These are phyloP conservation scores for Jimgerdemannia flammicorona DNA, from an alignment of 192 early-diverging fungal genomes.

Conservation along the genomic window DNA sequence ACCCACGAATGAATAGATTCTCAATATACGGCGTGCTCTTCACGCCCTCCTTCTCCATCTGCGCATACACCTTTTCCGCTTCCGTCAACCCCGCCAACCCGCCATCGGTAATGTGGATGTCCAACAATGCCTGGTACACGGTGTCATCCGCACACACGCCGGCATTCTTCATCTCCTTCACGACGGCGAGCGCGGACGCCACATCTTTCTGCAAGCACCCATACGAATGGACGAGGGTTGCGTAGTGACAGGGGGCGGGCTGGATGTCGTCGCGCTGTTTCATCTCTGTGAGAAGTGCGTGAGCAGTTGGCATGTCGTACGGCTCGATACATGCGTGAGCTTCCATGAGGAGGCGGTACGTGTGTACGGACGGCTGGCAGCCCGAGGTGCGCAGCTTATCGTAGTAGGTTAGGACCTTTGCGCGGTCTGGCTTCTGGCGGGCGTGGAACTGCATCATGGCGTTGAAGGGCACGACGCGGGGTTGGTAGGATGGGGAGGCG, in stretches of 20 bases:
- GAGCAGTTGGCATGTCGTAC: conserved; percentile 50
- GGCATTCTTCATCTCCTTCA: conserved; percentile 31
- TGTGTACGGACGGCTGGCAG: conserved; percentile 48
- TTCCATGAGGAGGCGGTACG: conserved; percentile 53
- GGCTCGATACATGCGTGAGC: conserved; percentile 48
- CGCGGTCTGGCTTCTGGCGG: conserved; percentile 46
- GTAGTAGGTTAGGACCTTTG: conserved; percentile 45
- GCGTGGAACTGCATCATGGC: conserved; percentile 63
- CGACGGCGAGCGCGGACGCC: conserved; percentile 32
- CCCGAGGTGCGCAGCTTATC: conserved; percentile 21
- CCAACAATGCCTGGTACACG: conserved; percentile 53
- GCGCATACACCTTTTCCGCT: conserved; percentile 39
- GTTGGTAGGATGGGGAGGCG: conserved; percentile 36
- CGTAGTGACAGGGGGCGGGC: conserved; percentile 47
- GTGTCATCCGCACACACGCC: conserved; percentile 40
- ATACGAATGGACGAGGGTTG: conserved; percentile 52
- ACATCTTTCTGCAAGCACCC: conserved; percentile 48
- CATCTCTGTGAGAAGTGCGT: conserved; percentile 41
- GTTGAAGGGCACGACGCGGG: conserved; percentile 50
- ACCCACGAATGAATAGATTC: conserved; percentile 55
- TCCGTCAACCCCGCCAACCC: conserved; percentile 26
- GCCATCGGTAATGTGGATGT: conserved; percentile 42
- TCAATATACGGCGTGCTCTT: conserved; percentile 51
- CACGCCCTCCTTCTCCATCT: conserved; percentile 34
- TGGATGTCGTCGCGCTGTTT: conserved; percentile 22